phyloP scores from a whole-genome alignment of 768 basidiomycete genomes.

The Phaeotremella skinneri region DNA sequence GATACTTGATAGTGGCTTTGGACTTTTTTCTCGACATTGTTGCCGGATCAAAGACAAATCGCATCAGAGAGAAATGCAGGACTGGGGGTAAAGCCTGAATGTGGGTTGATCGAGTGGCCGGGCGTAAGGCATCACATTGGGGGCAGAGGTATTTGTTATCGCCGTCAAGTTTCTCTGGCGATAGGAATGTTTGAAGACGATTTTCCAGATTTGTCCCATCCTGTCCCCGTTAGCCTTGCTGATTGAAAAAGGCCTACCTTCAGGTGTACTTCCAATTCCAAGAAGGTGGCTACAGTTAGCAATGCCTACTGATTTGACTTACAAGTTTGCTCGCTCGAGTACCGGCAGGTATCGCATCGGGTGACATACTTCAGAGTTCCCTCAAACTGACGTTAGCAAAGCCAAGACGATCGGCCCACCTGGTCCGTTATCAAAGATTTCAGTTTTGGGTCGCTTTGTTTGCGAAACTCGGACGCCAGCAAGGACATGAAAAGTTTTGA shows the following conservation, averaged over 20 bases:
- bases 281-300: conserved; percentile 55
- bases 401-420: conserved; percentile 52
- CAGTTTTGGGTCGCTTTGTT: conserved; percentile 65
- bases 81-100: conserved; percentile 73
- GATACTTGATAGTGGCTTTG: conserved; percentile 77
- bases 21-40: conserved; percentile 83
- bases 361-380: conserved; percentile 80
- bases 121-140: conserved; percentile 66
- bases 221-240: conserved; percentile 3
- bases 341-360: conserved; percentile 67
- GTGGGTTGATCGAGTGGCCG: conserved; percentile 75
- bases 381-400: conserved; percentile 66
- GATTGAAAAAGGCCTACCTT: conserved; percentile 56
- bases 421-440: conserved; percentile 71
- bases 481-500: conserved; percentile 92
- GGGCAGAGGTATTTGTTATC: conserved; percentile 86
- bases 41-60: conserved; percentile 82
- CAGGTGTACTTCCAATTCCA: conserved; percentile 84
- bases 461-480: conserved; percentile 80
- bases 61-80: conserved; percentile 83
- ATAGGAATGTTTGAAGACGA: conserved; percentile 63
- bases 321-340: conserved; percentile 61
- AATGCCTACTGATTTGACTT: conserved; percentile 9
- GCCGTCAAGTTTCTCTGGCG: conserved; percentile 70
- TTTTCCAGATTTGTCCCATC: conserved; percentile 60